These are phyloP conservation scores for Tinospora cordifolia DNA, from an alignment of 164 flowering plant species.

Conservation along the genomic window DNA sequence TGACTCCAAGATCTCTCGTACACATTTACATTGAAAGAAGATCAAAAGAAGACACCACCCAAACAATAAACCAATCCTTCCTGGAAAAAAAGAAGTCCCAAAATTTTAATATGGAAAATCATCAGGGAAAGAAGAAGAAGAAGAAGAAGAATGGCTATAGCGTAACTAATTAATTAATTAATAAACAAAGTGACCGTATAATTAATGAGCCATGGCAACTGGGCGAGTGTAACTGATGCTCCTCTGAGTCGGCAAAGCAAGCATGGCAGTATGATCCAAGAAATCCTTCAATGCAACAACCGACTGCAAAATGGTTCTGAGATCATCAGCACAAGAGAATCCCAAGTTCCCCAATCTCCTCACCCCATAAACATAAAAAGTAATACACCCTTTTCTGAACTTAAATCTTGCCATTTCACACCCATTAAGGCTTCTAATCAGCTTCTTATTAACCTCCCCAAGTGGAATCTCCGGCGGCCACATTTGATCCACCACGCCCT, in stretches of 20 bases:
- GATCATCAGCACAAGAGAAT: constrained; percentile 62
- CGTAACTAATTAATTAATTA: neutral
- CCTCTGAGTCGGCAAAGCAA: constrained; percentile 76
- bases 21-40: neutral
- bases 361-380: constrained; percentile 81
- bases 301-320: constrained; percentile 49
- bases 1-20: neutral
- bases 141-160: neutral
- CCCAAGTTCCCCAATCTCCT: constrained; percentile 42
- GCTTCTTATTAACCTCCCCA: constrained; percentile 77
- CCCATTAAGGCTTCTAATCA: constrained; percentile 50
- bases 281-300: constrained; percentile 79
- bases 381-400: constrained; percentile 86
- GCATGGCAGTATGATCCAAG: constrained; percentile 95
- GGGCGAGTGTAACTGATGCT: constrained; percentile 36
- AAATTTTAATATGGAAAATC: neutral
- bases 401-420: constrained; percentile 87
- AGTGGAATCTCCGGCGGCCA: constrained; percentile 87
- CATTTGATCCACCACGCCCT: constrained; percentile 38
- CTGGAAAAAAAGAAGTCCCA: neutral
- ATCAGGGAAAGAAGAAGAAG: neutral
- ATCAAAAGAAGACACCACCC: neutral
- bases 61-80: constrained; percentile 1
- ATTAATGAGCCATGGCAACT: constrained; percentile 49
- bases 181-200: neutral